Evolutionary conservation across 164 flowering plant genomes (phyloP), one percentile per base, ranked within the genome.

Genomic region (Buxus sempervirens): DNA sequence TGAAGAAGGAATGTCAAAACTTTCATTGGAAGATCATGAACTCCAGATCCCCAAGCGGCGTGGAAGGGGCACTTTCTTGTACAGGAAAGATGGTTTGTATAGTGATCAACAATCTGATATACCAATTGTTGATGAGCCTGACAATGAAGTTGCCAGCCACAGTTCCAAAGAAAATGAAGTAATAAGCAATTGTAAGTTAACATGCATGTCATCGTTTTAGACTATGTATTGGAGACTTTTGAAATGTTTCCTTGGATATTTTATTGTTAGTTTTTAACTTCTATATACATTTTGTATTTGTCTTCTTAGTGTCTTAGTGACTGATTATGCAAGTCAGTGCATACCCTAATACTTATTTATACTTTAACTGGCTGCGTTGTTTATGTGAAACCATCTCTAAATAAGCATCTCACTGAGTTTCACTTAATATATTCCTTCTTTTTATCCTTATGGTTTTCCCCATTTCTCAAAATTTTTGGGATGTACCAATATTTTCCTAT

Each of bases 61-160:
- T 66, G 99, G 97, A 63, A 81, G 99, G 74, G 97, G 99, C 65
- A 77, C 93, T 28, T 92, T 95, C 66, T 77, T 95, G 23, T 95
- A 86, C 65, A 73, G 68, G 57, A 83, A 77, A 38, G 71, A 82
- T 53, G 84, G 86, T 53, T 58, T 95, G 72, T 85, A 89, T 62
- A 85, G 90, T 82, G 99, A 92, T 74, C 77, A 77, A 60, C 69
- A 75, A 60, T 49, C 76, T 61, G 78, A 76, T 69, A 69, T 36
- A n/a, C 63, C 79, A n/a, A 23, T 56, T n/a, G 32, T n/a, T 63
- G 76, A 68, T 68, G 69, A 70, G 41, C 27, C 73, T 56, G 82
- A 79, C 32, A 79, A 83, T 67, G 83, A 73, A 70, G 70, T 67
- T 42, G 58, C 22, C 15, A 10, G 56, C 58, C 66, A 38, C 51